Evolutionary conservation across 2,329 filamentous ascomycete species (phyloP).

Genomic region (Neopestalotiopsis clavispora): DNA sequence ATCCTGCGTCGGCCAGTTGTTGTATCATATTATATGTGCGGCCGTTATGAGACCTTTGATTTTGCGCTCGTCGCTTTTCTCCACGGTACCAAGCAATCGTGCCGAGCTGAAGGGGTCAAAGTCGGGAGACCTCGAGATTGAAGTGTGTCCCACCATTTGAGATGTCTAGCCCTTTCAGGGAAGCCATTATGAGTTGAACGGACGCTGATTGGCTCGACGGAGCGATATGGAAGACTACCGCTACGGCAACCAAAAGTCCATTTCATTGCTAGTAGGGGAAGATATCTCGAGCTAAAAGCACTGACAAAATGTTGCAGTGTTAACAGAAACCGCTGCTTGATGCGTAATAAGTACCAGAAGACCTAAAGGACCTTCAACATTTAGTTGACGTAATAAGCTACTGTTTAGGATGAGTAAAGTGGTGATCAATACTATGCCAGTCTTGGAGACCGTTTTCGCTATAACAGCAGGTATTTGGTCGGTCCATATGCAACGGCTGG

Average conservation of each 20-base stretch:
- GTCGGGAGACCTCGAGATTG: not conserved
- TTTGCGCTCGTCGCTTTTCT: not conserved
- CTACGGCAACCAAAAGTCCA: not conserved
- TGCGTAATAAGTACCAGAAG: too few relatives aligned
- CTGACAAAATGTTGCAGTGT: not conserved
- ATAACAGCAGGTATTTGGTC: not conserved
- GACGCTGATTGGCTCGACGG: not conserved
- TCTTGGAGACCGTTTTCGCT: not conserved
- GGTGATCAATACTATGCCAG: not conserved
- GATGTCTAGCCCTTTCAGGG: slow-evolving; percentile 6
- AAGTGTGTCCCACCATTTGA: not conserved
- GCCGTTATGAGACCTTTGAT: not conserved
- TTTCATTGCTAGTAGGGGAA: not conserved
- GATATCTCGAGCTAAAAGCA: not conserved
- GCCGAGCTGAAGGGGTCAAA: not conserved
- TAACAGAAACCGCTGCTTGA: too few relatives aligned
- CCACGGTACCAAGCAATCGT: not conserved
- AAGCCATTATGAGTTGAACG: not conserved
- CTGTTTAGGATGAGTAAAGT: too few relatives aligned
- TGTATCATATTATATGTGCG: not conserved
- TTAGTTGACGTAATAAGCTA: not conserved
- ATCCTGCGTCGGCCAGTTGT: not conserved
- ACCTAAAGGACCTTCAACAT: too few relatives aligned
- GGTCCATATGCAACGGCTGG: not conserved
- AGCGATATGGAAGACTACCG: not conserved